Conservation (phyloP, 345 rosid species). For the Moricandia moricandioides region DNA sequence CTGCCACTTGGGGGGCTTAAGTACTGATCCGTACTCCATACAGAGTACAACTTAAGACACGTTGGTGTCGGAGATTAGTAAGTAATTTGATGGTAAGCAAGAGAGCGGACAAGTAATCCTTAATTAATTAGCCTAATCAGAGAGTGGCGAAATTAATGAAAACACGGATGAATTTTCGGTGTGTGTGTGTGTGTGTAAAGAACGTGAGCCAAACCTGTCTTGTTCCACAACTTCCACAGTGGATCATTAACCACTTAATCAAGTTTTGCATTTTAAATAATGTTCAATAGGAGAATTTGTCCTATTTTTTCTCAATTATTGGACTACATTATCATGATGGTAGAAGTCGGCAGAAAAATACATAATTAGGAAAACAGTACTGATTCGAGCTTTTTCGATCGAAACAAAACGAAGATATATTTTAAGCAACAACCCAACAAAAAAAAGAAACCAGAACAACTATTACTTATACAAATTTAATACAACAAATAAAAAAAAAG, state of each 20-base stretch:
- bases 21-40: neutral
- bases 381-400: neutral
- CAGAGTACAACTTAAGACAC: constrained; percentile 4
- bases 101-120: constrained; percentile 22
- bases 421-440: neutral
- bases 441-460: neutral
- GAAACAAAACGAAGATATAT: neutral
- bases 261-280: neutral
- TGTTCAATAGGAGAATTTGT: neutral
- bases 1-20: constrained; percentile 30
- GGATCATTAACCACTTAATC: constrained; percentile 21
- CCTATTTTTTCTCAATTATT: neutral
- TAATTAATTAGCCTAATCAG: neutral
- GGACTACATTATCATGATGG: neutral
- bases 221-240: constrained; percentile 30
- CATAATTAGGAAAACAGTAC: neutral
- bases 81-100: constrained; percentile 25
- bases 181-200: constrained; percentile 17
- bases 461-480: neutral
- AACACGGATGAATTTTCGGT: neutral
- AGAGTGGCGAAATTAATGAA: neutral
- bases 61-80: constrained; percentile 12
- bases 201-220: constrained; percentile 36
- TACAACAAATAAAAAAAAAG: neutral
- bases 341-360: neutral